Percentiles rank a stretch among this genome's conserved stretches.
These are phyloP conservation scores for Pelargonium fulgidum DNA, from an alignment of 441 rosid species.

Conservation along the genomic window DNA sequence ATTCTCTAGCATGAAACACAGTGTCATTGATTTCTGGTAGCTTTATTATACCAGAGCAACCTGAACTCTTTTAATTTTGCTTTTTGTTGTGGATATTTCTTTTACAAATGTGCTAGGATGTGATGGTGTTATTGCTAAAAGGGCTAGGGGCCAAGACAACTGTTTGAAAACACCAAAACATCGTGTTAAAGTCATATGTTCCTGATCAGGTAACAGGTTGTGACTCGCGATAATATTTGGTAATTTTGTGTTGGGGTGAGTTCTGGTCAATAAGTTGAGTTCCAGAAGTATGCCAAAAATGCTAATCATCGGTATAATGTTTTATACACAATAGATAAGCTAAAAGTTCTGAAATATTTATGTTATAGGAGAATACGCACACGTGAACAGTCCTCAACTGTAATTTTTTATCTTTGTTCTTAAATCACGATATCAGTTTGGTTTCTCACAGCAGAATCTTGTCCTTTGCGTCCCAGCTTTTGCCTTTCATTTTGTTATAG, in stretches of 20 bases:
- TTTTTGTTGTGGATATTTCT: neutral
- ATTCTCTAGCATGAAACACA: neutral
- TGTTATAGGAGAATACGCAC: neutral
- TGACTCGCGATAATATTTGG: neutral
- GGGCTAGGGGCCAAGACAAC: constrained; percentile 2
- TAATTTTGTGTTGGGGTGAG: neutral
- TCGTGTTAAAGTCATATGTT: neutral
- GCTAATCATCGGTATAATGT: neutral
- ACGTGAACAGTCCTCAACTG: neutral
- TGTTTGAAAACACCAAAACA: neutral
- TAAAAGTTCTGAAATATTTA: neutral
- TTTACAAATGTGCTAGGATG: neutral
- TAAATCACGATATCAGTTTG: neutral
- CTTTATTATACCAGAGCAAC: neutral
- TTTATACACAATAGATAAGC: neutral
- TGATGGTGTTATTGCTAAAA: neutral
- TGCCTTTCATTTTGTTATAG: neutral
- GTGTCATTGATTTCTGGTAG: constrained; percentile 2
- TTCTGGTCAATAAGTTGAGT: neutral
- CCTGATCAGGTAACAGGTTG: neutral
- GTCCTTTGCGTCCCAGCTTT: neutral
- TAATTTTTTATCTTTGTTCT: neutral
- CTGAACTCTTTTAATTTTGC: constrained; percentile 3
- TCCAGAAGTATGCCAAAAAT: neutral
- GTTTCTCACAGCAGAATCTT: neutral